A percentile compares a stretch with the other conserved stretches of the same genome.
phyloP scores from a whole-genome alignment of 176 grass and related monocot genomes.

The Canna indica region DNA sequence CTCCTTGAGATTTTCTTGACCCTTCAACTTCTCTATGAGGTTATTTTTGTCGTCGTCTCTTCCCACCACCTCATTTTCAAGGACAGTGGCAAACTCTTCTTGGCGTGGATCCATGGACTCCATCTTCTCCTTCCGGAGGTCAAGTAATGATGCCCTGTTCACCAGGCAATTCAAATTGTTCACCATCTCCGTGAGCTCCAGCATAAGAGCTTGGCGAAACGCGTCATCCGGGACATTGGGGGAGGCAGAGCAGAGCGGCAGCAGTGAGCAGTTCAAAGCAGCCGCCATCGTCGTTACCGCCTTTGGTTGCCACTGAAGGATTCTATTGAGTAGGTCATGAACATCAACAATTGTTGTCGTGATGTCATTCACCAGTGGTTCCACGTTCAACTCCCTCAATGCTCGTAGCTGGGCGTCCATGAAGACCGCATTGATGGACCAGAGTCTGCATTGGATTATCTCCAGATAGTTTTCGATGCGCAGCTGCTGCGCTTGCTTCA shows the following conservation, averaged over 20 bases:
- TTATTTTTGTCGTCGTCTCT: not conserved
- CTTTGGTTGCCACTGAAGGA: no score
- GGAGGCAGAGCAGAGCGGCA: not conserved
- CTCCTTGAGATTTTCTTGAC: not conserved
- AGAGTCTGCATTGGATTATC: no score
- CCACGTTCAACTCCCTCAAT: no score
- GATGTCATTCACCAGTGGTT: no score
- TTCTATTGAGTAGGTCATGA: no score
- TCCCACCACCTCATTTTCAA: not conserved
- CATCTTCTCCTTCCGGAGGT: not conserved
- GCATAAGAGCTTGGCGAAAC: not conserved
- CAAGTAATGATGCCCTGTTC: not conserved
- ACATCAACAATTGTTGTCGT: no score
- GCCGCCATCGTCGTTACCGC: no score
- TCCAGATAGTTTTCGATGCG: no score
- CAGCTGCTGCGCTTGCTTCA: no score
- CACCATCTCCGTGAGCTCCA: not conserved
- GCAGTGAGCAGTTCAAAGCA: not conserved
- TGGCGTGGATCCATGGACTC: not conserved
- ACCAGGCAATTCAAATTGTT: not conserved
- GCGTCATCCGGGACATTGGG: not conserved
- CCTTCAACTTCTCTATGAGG: not conserved
- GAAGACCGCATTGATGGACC: no score
- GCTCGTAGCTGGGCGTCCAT: no score
- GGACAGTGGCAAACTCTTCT: not conserved